Conservation (phyloP, 345 rosid genomes). For the Hevea brasiliensis region DNA sequence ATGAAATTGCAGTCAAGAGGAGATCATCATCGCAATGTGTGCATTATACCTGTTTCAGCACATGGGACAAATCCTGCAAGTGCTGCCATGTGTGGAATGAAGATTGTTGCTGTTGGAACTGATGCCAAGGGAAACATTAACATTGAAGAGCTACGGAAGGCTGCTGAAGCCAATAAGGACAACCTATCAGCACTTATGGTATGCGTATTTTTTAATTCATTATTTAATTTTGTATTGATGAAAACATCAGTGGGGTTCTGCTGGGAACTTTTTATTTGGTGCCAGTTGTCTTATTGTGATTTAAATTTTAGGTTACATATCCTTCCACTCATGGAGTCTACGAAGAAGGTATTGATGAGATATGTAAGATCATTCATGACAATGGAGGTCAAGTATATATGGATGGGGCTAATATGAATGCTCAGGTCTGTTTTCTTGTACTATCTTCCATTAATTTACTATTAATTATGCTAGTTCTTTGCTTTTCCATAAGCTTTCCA, state of each 20-base stretch:
- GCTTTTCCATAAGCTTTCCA: background rate
- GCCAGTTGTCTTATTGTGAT: slow-evolving; percentile 8
- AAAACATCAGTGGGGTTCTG: background rate
- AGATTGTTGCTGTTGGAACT: slow-evolving; percentile 90
- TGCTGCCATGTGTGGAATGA: slow-evolving; percentile 99
- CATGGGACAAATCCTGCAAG: slow-evolving; percentile 99
- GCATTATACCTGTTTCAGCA: slow-evolving; percentile 98
- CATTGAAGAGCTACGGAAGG: slow-evolving; percentile 81
- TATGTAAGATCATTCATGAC: slow-evolving; percentile 87
- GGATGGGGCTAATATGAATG: slow-evolving; percentile 99
- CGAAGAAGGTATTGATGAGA: slow-evolving; percentile 95
- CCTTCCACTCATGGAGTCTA: slow-evolving; percentile 98
- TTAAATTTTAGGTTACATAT: slow-evolving; percentile 70
- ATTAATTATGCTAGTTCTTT: background rate
- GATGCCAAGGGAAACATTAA: slow-evolving; percentile 98
- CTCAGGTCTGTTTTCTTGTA: slow-evolving; percentile 59
- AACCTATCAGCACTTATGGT: slow-evolving; percentile 94
- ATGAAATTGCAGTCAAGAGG: slow-evolving; percentile 74
- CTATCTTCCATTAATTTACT: slow-evolving; percentile 12
- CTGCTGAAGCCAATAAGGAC: slow-evolving; percentile 87
- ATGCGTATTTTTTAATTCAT: slow-evolving; percentile 6
- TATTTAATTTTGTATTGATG: background rate
- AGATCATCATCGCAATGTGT: slow-evolving; percentile 91
- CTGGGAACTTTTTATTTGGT: slow-evolving; percentile 4
- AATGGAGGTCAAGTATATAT: slow-evolving; percentile 99